Evolutionary conservation across 2,329 filamentous ascomycete species (phyloP), one percentile per base, ranked within the genome.

Genomic region (Neodidymelliopsis sp.): DNA sequence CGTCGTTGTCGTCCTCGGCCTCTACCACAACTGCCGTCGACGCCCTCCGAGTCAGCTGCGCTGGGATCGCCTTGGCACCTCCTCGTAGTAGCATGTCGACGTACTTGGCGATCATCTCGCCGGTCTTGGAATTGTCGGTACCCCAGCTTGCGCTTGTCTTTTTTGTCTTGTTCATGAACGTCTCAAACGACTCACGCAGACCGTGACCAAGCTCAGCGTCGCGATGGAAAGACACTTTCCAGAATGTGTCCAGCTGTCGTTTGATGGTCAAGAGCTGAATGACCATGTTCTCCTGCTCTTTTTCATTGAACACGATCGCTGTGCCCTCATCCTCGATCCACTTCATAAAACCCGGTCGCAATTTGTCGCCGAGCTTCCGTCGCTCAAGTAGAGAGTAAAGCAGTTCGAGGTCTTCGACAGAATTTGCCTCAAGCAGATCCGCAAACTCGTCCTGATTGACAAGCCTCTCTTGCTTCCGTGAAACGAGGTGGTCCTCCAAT

Each of bases 21-120:
- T 81, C 84, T 67, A 84, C 84, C 9, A 82, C 82, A 18, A 55
- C 54, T 29, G 81, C 76, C 62, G 82, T 83, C 9, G 47, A 45
- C 28, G 73, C 71, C 59, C 65, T 64, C 1, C 86, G 84, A 1
- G 86, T 77, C 7, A 93, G 78, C 16, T 84, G 82, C 33, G 85
- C 81, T 1, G 90, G 90, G 7, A 95, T 82, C 0, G 88, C 87
- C 71, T 95, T 97, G 35, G 93, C 81, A 1, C 94, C 95, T 38
- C 91, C 91, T 45, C 91, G 86, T 23, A 99, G 81, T 15, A 99
- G 79, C 76, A 89, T 81, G 73, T 99, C 94, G 54, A 99, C 89
- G 64, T 97, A 92, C 74, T 97, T 97, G 22, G 94, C 95, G 61
- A 97, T 95, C 92, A 97, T 96, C 77, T 99, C 94, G 38, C 93